Percentiles rank a stretch among this genome's conserved stretches.
Evolutionary conservation across 2,329 filamentous ascomycete genomes (phyloP).

Genomic region (Pseudogymnoascus sp.): DNA sequence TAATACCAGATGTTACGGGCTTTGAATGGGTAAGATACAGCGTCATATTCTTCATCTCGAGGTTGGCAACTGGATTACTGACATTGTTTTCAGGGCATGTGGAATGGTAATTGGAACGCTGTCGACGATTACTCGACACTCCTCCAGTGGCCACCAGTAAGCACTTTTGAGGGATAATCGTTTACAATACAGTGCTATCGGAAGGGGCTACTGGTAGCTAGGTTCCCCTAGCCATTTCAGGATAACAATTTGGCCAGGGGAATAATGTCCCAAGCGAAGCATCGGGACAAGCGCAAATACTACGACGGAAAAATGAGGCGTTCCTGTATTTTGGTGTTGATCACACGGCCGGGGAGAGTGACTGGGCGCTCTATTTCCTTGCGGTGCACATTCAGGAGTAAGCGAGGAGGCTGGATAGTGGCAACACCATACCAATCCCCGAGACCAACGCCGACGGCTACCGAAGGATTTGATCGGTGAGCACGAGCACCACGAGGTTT

Average conservation of each 20-base stretch:
- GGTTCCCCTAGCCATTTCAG: neutral
- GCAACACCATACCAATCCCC: neutral
- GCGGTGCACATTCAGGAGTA: neutral
- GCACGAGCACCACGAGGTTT: neutral
- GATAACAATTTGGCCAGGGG: neutral
- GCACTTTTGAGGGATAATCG: neutral
- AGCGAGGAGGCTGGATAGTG: neutral
- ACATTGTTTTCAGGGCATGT: neutral
- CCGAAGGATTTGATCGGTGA: neutral
- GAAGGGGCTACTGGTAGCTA: neutral
- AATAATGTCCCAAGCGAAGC: neutral
- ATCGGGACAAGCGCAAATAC: neutral
- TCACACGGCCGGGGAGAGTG: neutral
- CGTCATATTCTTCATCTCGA: neutral
- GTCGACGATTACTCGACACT: conserved; percentile 2
- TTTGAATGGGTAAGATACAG: conserved; percentile 3
- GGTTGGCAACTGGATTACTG: neutral
- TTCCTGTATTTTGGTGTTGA: neutral
- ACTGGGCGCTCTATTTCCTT: neutral
- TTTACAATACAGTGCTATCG: neutral
- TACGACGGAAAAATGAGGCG: neutral
- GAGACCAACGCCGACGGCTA: neutral
- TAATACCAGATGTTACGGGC: neutral
- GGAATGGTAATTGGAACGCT: conserved; percentile 1
- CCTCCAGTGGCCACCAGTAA: neutral